phyloP scores from a whole-genome alignment of 176 grass and related monocot species.

The Bonia amplexicaulis region DNA sequence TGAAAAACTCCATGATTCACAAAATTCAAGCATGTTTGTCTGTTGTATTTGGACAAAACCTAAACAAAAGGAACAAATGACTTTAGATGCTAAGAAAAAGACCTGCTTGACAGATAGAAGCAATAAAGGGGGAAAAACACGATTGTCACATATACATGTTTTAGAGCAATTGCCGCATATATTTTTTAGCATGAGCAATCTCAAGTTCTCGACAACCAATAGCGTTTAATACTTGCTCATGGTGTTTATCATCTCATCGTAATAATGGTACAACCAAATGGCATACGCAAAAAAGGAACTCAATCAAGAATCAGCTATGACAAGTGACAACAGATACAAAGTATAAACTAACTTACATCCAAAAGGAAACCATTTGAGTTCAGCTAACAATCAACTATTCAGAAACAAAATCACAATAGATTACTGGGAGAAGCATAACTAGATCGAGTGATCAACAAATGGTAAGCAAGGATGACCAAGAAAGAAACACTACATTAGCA shows the following conservation, averaged over 20 bases:
- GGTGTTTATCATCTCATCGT: not conserved
- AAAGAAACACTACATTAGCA: not conserved
- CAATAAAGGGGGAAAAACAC: not conserved
- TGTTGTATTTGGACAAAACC: conserved; percentile 77
- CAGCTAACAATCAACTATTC: not conserved
- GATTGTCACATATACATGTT: not conserved
- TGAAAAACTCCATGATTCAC: conserved; percentile 72
- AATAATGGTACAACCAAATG: not conserved
- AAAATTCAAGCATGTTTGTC: conserved; percentile 82
- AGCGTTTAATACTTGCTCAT: conserved; percentile 15
- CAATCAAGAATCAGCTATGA: not conserved
- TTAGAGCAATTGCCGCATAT: not conserved
- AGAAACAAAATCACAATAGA: not conserved
- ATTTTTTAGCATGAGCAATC: not conserved
- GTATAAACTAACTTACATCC: conserved; percentile 9
- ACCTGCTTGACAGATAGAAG: conserved; percentile 15
- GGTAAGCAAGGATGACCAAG: not conserved
- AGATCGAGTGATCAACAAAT: not conserved
- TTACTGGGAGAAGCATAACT: not conserved
- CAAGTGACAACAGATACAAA: not conserved
- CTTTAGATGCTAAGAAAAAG: conserved; percentile 4
- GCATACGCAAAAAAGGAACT: not conserved
- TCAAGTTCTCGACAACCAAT: not conserved
- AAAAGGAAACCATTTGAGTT: conserved; percentile 26
- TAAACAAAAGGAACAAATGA: conserved; percentile 21